Evolutionary conservation across 2,329 filamentous ascomycete genomes (phyloP).

Genomic region (Apiospora saccharicola): DNA sequence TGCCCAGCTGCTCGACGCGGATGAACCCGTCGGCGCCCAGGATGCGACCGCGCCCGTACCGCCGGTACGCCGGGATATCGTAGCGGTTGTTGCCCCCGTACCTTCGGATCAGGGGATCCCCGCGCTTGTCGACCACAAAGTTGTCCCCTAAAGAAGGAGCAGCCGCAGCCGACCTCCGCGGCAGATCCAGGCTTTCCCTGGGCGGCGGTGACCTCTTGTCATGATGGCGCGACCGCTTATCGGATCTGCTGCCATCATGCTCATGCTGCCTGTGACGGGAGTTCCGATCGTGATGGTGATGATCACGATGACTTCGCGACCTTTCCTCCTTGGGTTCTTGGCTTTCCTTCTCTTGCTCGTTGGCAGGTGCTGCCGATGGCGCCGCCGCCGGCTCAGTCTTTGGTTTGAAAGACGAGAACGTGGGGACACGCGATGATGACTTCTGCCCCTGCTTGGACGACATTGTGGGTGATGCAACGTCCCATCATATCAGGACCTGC

Average conservation of each 20-base stretch:
- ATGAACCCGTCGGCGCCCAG: constrained; percentile 69
- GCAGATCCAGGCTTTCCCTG: neutral
- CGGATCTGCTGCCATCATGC: neutral
- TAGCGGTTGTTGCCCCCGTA: constrained; percentile 80
- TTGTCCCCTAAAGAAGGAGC: neutral
- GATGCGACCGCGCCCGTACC: constrained; percentile 72
- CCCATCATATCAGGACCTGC: neutral
- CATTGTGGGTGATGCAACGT: constrained; percentile 28
- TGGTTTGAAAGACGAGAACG: constrained; percentile 77
- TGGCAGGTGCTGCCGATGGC: neutral
- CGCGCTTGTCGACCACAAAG: constrained; percentile 75
- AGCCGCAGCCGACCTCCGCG: neutral
- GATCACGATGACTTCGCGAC: neutral
- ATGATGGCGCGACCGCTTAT: neutral
- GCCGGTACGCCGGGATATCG: constrained; percentile 73
- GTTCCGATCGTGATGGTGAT: constrained; percentile 5
- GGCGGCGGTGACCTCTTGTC: neutral
- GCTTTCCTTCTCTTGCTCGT: constrained; percentile 21
- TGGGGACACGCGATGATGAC: constrained; percentile 60
- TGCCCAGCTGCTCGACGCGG: constrained; percentile 71
- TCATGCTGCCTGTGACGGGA: neutral
- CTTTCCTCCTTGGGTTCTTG: constrained; percentile 20
- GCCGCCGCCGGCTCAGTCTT: constrained; percentile 41
- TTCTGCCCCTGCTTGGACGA: constrained; percentile 36
- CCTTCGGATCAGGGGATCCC: constrained; percentile 76